phyloP scores from a whole-genome alignment of 2,329 filamentous ascomycete genomes.

The Thelonectria rubi region DNA sequence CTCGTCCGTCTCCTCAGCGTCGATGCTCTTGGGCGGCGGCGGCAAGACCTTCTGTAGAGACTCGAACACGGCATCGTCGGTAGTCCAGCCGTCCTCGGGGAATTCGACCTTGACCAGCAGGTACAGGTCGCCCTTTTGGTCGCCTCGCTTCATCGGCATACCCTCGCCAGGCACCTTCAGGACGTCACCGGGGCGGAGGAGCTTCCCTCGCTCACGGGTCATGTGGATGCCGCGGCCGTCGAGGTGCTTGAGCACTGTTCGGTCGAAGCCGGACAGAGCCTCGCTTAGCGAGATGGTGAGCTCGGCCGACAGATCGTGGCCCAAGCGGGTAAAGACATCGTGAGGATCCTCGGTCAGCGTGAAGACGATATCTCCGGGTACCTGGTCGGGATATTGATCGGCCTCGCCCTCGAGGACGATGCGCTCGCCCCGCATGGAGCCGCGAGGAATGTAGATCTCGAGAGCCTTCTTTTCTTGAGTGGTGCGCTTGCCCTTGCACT shows the following conservation, averaged over 20 bases:
- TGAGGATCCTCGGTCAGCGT: conserved; percentile 84
- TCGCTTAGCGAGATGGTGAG: conserved; percentile 84
- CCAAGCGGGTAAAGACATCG: conserved; percentile 81
- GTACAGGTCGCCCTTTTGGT: conserved; percentile 86
- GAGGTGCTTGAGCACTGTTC: conserved; percentile 89
- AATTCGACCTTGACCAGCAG: conserved; percentile 87
- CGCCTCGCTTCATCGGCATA: conserved; percentile 91
- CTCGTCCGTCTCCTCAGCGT: conserved; percentile 82
- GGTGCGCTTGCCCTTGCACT: conserved; percentile 93
- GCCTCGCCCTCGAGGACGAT: conserved; percentile 94
- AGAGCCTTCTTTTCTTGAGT: conserved; percentile 91
- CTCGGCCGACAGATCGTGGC: conserved; percentile 83
- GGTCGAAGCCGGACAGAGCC: conserved; percentile 86
- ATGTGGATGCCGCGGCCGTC: conserved; percentile 91
- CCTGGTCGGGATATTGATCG: conserved; percentile 88
- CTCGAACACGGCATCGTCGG: conserved; percentile 74
- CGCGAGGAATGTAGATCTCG: conserved; percentile 94
- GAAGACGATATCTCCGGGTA: conserved; percentile 93
- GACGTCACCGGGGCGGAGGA: conserved; percentile 84
- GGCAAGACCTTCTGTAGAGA: conserved; percentile 81
- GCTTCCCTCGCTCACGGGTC: conserved; percentile 79
- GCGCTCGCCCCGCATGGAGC: conserved; percentile 84
- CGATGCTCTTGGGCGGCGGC: conserved; percentile 65
- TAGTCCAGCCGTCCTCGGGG: conserved; percentile 85
- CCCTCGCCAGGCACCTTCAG: conserved; percentile 89